A percentile compares a stretch with the other conserved stretches of the same genome.
Evolutionary conservation across 2,329 filamentous ascomycete species (phyloP).

Genomic region (Penicillium hordei): DNA sequence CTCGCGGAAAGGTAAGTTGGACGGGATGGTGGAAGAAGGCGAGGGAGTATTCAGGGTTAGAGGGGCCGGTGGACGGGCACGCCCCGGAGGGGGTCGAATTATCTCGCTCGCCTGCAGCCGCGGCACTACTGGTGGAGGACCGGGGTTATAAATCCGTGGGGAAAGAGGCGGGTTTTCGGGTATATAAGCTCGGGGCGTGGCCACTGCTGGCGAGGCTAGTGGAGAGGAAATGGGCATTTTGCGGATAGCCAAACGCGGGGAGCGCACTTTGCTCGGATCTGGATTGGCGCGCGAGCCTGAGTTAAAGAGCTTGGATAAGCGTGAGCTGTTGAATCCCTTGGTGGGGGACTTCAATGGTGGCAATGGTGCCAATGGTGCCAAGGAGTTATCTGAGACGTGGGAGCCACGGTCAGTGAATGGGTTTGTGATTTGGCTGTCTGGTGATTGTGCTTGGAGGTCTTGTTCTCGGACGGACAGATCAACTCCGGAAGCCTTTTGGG

Average conservation of each 20-base stretch:
- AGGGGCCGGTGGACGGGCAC: slow-evolving; percentile 31
- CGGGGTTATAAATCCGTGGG: slow-evolving; percentile 57
- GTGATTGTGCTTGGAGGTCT: slow-evolving; percentile 21
- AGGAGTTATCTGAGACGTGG: slow-evolving; percentile 25
- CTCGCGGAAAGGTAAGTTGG: slow-evolving; percentile 44
- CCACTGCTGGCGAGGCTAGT: slow-evolving; percentile 48
- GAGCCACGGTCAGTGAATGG: slow-evolving; percentile 33
- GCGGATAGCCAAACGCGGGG: slow-evolving; percentile 46
- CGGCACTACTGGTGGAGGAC: slow-evolving; percentile 56
- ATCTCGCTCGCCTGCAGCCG: slow-evolving; percentile 14
- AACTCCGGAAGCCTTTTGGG: slow-evolving; percentile 42
- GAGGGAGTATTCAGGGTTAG: slow-evolving; percentile 32
- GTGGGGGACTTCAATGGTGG: slow-evolving; percentile 26
- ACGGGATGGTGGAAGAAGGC: slow-evolving; percentile 30
- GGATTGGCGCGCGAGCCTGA: slow-evolving; percentile 41
- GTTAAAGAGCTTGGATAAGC: slow-evolving; percentile 44
- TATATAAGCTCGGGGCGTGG: slow-evolving; percentile 45
- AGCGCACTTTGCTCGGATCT: slow-evolving; percentile 45
- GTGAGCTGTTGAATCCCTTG: slow-evolving; percentile 32
- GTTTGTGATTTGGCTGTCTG: slow-evolving; percentile 28
- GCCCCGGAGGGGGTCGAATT: slow-evolving; percentile 15
- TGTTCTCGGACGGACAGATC: slow-evolving; percentile 20
- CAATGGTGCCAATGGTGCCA: slow-evolving; percentile 9
- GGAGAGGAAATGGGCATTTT: slow-evolving; percentile 60
- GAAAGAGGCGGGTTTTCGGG: slow-evolving; percentile 57